Evolutionary conservation across 345 rosid genomes (phyloP).

Genomic region (Populus nigra): DNA sequence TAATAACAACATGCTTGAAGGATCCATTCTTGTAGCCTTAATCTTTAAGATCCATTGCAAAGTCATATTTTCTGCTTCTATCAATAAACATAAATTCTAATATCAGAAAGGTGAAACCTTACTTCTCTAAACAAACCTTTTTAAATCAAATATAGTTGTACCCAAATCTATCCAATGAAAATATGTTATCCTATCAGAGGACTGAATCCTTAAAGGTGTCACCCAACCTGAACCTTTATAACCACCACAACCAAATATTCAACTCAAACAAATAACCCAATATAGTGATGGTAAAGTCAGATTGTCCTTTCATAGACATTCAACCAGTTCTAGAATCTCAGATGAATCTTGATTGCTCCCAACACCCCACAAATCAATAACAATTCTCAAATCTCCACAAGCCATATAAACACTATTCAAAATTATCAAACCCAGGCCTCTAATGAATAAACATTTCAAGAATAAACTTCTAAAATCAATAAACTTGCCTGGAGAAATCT

Average conservation of each 20-base stretch:
- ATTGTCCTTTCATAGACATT: background rate
- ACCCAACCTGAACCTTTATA: background rate
- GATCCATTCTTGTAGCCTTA: background rate
- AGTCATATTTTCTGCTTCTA: background rate
- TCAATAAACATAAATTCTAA: too few species aligned
- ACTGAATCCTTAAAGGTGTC: background rate
- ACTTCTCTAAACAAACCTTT: too few species aligned
- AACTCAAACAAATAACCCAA: background rate
- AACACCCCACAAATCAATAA: too few species aligned
- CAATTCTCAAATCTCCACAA: too few species aligned
- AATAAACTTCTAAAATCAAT: too few species aligned
- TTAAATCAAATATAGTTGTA: too few species aligned
- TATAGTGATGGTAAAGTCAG: background rate
- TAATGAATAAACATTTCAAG: too few species aligned
- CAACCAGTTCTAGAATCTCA: background rate
- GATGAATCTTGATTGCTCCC: background rate
- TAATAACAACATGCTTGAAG: background rate
- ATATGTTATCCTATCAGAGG: background rate
- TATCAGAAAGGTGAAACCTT: too few species aligned
- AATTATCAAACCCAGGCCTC: too few species aligned
- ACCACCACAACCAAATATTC: background rate
- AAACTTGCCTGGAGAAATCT: too few species aligned
- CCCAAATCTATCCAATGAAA: too few species aligned
- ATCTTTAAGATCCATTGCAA: background rate
- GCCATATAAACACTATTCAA: too few species aligned